Base-by-base conservation (phyloP, 768 basidiomycete species). In the Sistotremastrum niveocremeum region DNA sequence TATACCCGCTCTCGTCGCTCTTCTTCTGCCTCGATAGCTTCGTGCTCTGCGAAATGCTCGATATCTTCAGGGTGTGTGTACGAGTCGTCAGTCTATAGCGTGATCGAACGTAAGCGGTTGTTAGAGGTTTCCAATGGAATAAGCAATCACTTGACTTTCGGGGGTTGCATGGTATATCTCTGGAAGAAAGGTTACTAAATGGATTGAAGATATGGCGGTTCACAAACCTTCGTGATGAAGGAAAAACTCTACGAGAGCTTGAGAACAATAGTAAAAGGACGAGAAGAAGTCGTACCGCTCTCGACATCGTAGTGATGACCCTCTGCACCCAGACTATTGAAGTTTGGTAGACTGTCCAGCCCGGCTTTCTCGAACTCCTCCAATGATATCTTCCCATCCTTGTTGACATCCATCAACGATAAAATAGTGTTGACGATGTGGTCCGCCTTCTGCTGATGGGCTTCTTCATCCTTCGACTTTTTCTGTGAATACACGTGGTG, bases 91-190 rank as follows among this genome's bases (percentile, higher is more conserved):
- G 90, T 91, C 62, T 98, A 20, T 20, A 20, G 20, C 20, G 20
- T 20, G 20, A 20, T 20, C 20, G 20, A 20, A 20, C 20, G 20
- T 20, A 20, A 20, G 20, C 20, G 20, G 20, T 20, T 20, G 20
- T 20, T 20, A 20, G 20, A 20, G 20, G 20, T 20, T 20, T 20
- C 20, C 20, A 20, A 20, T 20, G 2, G 20, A 20, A 20, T 20
- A 20, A 20, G 20, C 20, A 20, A 20, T 20, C 20, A 20, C 20
- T 20, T 20, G 95, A 0, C 94, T 98, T 60, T 98, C 95, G 0
- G 91, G 93, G 34, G 94, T 97, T 31, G 80, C 83, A 64, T 99
- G 95, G 70, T 73, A 95, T 64, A 87, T 65, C 65, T 98, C 87
- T 88, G 55, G 9, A 28, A 9, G 7, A 33, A 30, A 37, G 3